A percentile compares a stretch with the other conserved stretches of the same genome.
phyloP scores from a whole-genome alignment of 371 early-diverging fungal genomes.

The Syncephalastrum sp. region DNA sequence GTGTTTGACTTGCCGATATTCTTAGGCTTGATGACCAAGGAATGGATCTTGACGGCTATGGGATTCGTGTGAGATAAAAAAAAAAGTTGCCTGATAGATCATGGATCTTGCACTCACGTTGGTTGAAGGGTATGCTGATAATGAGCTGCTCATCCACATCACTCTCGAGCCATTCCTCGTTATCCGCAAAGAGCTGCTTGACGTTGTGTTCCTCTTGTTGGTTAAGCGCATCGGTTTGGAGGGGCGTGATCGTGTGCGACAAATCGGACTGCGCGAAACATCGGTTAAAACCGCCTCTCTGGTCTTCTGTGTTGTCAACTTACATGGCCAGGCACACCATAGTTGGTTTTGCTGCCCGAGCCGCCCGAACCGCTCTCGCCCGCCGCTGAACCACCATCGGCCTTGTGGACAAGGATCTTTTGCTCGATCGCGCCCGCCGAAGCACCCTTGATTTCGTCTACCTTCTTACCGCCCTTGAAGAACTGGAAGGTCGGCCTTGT shows the following conservation, averaged over 20 bases:
- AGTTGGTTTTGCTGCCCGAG: constrained; percentile 29
- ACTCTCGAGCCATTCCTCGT: constrained; percentile 71
- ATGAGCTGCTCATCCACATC: constrained; percentile 95
- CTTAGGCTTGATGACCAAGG: constrained; percentile 74
- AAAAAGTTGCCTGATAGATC: not conserved
- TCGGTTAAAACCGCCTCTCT: not conserved
- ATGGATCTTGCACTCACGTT: constrained; percentile 38
- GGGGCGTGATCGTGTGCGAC: constrained; percentile 65
- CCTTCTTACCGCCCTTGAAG: constrained; percentile 61
- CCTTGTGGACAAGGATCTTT: constrained; percentile 40
- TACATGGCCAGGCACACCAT: constrained; percentile 59
- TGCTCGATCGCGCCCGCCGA: constrained; percentile 53
- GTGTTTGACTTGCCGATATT: constrained; percentile 38
- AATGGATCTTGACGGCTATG: constrained; percentile 82
- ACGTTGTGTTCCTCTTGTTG: constrained; percentile 74
- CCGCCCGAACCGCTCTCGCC: constrained; percentile 15
- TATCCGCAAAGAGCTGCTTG: constrained; percentile 73
- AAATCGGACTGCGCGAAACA: constrained; percentile 54
- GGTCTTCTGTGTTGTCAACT: constrained; percentile 11
- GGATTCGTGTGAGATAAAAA: not conserved
- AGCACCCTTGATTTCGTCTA: constrained; percentile 72
- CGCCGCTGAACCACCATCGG: constrained; percentile 18
- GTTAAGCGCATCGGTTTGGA: constrained; percentile 88
- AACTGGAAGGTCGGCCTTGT: constrained; percentile 64
- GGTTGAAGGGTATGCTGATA: constrained; percentile 83